These are phyloP conservation scores for Candida suzukii DNA, from an alignment of 805 yeast species.

Conservation along the genomic window DNA sequence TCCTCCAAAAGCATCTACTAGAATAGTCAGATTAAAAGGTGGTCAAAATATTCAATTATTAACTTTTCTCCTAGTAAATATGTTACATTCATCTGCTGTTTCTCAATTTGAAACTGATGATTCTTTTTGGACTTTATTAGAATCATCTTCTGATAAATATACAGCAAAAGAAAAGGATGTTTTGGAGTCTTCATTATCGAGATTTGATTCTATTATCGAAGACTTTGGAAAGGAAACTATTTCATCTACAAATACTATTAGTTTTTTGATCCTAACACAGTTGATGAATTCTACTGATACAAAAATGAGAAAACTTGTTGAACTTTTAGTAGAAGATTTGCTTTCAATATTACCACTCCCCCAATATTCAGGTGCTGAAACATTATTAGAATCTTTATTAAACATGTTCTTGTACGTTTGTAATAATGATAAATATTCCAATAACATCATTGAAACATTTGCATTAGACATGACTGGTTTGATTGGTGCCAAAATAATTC, in stretches of 20 bases:
- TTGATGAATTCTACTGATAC: conserved; percentile 25
- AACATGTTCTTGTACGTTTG: conserved; percentile 34
- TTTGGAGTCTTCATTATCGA: background rate
- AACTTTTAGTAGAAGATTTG: conserved; percentile 51
- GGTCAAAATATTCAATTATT: conserved; percentile 45
- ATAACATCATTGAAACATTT: conserved; percentile 39
- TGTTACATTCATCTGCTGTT: conserved; percentile 23
- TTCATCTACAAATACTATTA: background rate
- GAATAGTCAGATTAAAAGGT: conserved; percentile 34
- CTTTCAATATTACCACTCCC: conserved; percentile 41
- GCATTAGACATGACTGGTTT: conserved; percentile 56
- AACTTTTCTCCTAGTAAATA: conserved; percentile 36
- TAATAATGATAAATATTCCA: conserved; percentile 30
- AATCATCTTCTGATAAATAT: background rate
- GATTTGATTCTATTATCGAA: background rate
- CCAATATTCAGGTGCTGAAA: conserved; percentile 57
- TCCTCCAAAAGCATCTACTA: conserved; percentile 34
- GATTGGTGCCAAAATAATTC: conserved; percentile 45
- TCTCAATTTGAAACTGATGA: background rate
- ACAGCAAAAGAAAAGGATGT: background rate
- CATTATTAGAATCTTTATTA: conserved; percentile 38
- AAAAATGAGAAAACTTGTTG: conserved; percentile 33
- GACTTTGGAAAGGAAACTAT: background rate
- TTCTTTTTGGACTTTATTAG: background rate
- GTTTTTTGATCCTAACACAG: conserved; percentile 22